Conservation (phyloP, 495 filamentous ascomycete genomes). For the Annulohypoxylon moriforme region DNA sequence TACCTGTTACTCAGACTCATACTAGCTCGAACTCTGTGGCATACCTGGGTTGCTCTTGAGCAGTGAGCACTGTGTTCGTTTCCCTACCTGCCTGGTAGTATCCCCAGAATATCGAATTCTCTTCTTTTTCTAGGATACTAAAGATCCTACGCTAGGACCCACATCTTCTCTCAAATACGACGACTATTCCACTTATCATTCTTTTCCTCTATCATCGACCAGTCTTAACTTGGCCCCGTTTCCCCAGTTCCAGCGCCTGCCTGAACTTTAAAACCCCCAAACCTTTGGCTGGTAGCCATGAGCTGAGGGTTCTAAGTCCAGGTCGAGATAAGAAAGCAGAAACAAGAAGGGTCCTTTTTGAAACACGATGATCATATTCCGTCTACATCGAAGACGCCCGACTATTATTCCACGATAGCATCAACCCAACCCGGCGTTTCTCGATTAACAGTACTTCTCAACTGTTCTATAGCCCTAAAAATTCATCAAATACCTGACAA, state of each 20-base stretch:
- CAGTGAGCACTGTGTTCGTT: slow-evolving; percentile 11
- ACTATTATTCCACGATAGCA: slow-evolving; percentile 52
- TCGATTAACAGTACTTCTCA: slow-evolving; percentile 18
- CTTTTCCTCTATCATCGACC: slow-evolving; percentile 17
- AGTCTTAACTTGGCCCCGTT: slow-evolving; percentile 12
- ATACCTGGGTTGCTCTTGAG: not conserved
- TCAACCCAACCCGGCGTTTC: slow-evolving; percentile 36
- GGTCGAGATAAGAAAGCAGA: slow-evolving; percentile 34
- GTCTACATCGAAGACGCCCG: slow-evolving; percentile 48
- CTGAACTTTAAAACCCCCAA: slow-evolving; percentile 18
- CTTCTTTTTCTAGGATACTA: slow-evolving; percentile 11
- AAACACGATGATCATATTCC: slow-evolving; percentile 47
- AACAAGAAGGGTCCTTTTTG: slow-evolving; percentile 30
- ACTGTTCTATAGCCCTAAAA: not conserved
- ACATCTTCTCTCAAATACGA: slow-evolving; percentile 23
- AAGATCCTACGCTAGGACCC: slow-evolving; percentile 32
- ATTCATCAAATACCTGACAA: not conserved
- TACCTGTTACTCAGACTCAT: not conserved
- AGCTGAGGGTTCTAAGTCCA: slow-evolving; percentile 23
- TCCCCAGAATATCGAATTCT: slow-evolving; percentile 8
- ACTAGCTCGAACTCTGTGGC: slow-evolving; percentile 4
- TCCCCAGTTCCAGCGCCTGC: slow-evolving; percentile 3
- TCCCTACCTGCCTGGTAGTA: too few relatives aligned
- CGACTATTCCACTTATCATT: not conserved
- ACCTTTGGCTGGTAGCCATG: slow-evolving; percentile 39